A percentile compares a stretch with the other conserved stretches of the same genome.
Evolutionary conservation across 2,329 filamentous ascomycete species (phyloP).

Genomic region (Cercospora brassicicola): DNA sequence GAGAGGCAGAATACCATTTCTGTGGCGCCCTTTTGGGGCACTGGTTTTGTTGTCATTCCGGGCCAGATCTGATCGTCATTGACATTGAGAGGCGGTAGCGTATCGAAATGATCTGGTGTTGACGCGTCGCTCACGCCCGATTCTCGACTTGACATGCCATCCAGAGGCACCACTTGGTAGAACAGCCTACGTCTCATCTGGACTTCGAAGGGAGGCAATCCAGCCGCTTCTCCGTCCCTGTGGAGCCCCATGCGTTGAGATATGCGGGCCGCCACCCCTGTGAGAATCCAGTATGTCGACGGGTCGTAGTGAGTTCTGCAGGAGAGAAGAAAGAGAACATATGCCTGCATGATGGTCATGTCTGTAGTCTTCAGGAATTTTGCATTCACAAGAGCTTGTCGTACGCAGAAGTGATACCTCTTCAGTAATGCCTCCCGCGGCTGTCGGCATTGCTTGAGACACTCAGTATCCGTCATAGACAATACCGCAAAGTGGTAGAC

Average conservation of each 20-base stretch:
- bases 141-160: conserved; percentile 41
- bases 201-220: conserved; percentile 56
- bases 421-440: conserved; percentile 40
- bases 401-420: conserved; percentile 49
- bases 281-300: conserved; percentile 63
- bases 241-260: conserved; percentile 10
- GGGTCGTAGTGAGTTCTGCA: conserved; percentile 47
- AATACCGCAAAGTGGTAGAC: conserved; percentile 61
- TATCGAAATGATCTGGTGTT: conserved; percentile 34
- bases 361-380: conserved; percentile 67
- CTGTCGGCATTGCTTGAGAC: conserved; percentile 49
- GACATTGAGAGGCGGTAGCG: conserved; percentile 38
- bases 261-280: conserved; percentile 48
- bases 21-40: conserved; percentile 53
- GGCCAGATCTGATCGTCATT: conserved; percentile 41
- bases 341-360: conserved; percentile 65
- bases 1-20: conserved; percentile 53
- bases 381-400: conserved; percentile 66
- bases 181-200: conserved; percentile 63
- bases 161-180: conserved; percentile 63
- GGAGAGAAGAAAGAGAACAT: conserved; percentile 59
- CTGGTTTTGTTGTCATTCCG: conserved; percentile 50
- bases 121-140: conserved; percentile 35
- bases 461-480: conserved; percentile 51
- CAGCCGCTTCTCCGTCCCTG: conserved; percentile 55